These are phyloP conservation scores for Poa annua DNA, from an alignment of 176 grass and related monocot species.

Conservation along the genomic window DNA sequence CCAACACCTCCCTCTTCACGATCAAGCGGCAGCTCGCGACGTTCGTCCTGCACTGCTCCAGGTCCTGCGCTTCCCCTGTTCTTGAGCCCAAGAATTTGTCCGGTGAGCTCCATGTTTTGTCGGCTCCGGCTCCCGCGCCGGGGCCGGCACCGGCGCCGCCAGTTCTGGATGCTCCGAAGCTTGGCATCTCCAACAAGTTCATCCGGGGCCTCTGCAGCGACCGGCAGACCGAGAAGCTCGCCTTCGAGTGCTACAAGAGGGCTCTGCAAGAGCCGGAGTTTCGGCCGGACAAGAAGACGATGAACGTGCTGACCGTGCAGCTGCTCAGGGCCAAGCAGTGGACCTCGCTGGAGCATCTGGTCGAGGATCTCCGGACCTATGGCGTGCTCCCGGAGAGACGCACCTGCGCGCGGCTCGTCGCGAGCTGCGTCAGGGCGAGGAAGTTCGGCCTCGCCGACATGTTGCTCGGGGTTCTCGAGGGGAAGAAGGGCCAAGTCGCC, in stretches of 20 bases:
- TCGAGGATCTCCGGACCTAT: conserved; percentile 55
- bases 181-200: conserved; percentile 77
- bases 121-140: conserved; percentile 20
- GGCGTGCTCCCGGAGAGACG: conserved; percentile 63
- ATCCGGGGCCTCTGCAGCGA: conserved; percentile 66
- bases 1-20: conserved; percentile 36
- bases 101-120: conserved; percentile 47
- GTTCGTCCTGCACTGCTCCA: conserved; percentile 61
- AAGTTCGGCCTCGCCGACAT: conserved; percentile 69
- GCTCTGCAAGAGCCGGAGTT: conserved; percentile 69
- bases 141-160: conserved; percentile 29
- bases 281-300: conserved; percentile 62
- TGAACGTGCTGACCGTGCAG: conserved; percentile 51
- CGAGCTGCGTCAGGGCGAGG: conserved; percentile 63
- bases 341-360: conserved; percentile 58
- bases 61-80: conserved; percentile 67
- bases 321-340: conserved; percentile 74
- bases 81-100: conserved; percentile 67
- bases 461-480: conserved; percentile 55
- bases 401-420: conserved; percentile 68
- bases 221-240: conserved; percentile 72
- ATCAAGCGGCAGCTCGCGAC: conserved; percentile 40
- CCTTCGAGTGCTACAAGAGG: conserved; percentile 73
- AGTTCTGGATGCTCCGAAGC: conserved; percentile 37
- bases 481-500: conserved; percentile 53